Evolutionary conservation across 495 filamentous ascomycete genomes (phyloP).

Genomic region (Penicillium ochrochloron): DNA sequence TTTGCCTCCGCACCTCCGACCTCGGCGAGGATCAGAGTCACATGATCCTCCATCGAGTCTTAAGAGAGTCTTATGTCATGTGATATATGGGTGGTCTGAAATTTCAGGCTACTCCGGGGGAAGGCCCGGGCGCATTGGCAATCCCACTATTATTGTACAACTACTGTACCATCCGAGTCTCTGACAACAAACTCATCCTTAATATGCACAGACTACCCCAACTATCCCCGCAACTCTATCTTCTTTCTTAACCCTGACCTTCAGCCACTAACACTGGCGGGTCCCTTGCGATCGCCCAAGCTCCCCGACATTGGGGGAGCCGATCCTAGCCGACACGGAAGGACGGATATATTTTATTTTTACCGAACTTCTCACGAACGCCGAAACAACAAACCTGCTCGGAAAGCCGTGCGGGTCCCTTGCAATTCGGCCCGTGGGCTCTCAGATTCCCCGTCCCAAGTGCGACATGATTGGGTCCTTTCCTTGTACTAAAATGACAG

Average conservation of each 20-base stretch:
- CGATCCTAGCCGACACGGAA: constrained; percentile 13
- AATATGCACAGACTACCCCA: not conserved
- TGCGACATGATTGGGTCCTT: not conserved
- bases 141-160: not conserved
- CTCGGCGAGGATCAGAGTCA: constrained; percentile 29
- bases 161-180: not conserved
- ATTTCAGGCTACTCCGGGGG: not conserved
- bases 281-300: not conserved
- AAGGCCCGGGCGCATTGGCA: not conserved
- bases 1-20: constrained; percentile 39
- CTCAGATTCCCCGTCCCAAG: not conserved
- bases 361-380: constrained; percentile 4
- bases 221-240: not conserved
- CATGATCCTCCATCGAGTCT: no score
- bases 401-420: constrained; percentile 22
- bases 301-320: not conserved
- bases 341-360: constrained; percentile 8
- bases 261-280: not conserved
- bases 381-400: constrained; percentile 5
- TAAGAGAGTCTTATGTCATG: not conserved
- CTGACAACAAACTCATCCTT: not conserved
- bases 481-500: not conserved
- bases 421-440: constrained; percentile 17
- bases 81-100: constrained; percentile 7
- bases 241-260: not conserved